Percentiles rank a stretch among this genome's conserved stretches.
Conservation (phyloP, 176 grass and related monocot species). For the Elaeis guineensis region DNA sequence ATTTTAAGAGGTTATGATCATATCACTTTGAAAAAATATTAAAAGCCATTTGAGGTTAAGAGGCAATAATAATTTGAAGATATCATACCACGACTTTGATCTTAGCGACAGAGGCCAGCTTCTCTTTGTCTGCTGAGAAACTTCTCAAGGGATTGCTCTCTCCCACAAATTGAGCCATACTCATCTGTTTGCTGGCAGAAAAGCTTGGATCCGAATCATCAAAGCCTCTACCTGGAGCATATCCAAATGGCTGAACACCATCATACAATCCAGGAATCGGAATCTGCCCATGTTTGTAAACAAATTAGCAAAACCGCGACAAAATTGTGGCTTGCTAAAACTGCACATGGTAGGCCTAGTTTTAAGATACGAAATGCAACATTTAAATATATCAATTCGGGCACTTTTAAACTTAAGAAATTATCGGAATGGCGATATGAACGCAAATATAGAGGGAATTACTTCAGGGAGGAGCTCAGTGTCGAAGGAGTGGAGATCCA, state of each 20-base stretch:
- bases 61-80: constrained; percentile 5
- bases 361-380: too few relatives aligned
- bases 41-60: neutral
- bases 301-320: neutral
- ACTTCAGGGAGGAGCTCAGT: constrained; percentile 92
- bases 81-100: constrained; percentile 98
- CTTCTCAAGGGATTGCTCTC: constrained; percentile 47
- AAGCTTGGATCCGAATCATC: constrained; percentile 54
- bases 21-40: too few relatives aligned
- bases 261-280: constrained; percentile 61
- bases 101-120: constrained; percentile 66
- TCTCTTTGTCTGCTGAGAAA: constrained; percentile 66
- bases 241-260: constrained; percentile 43
- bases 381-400: too few relatives aligned
- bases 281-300: constrained; percentile 28
- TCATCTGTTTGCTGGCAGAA: constrained; percentile 33
- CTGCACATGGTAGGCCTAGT: too few relatives aligned
- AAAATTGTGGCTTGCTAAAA: neutral
- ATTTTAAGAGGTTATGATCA: too few relatives aligned
- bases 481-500: constrained; percentile 89
- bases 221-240: constrained; percentile 36
- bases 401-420: neutral
- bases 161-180: constrained; percentile 16
- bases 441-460: constrained; percentile 18
- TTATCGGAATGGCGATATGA: neutral